These are phyloP conservation scores for Pholiota molesta DNA, from an alignment of 768 basidiomycete genomes.

Conservation along the genomic window DNA sequence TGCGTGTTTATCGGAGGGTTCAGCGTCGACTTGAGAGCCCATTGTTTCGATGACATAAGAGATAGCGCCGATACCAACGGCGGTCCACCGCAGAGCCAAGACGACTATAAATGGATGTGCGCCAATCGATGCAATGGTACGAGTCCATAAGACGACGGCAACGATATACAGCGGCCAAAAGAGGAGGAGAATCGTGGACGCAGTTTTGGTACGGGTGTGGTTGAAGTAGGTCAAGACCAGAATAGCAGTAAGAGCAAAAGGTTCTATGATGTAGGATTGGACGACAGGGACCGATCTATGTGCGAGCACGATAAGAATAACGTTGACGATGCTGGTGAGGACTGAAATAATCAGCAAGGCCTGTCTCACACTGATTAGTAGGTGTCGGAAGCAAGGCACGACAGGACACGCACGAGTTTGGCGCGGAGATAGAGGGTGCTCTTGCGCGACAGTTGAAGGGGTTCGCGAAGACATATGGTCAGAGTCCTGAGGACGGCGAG, in stretches of 20 bases:
- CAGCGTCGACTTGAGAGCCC: constrained; percentile 60
- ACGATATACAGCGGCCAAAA: constrained; percentile 79
- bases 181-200: constrained; percentile 73
- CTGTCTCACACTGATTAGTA: constrained; percentile 34
- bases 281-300: constrained; percentile 44
- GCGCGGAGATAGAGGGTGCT: constrained; percentile 53
- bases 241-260: constrained; percentile 51
- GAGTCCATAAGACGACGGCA: constrained; percentile 55
- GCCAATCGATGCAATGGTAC: constrained; percentile 49
- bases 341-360: constrained; percentile 49
- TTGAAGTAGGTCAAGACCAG: constrained; percentile 62
- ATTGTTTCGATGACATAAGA: constrained; percentile 70
- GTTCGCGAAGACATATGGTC: constrained; percentile 25
- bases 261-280: constrained; percentile 60
- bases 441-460: constrained; percentile 39
- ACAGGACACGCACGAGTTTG: constrained; percentile 64
- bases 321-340: constrained; percentile 44
- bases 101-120: constrained; percentile 36
- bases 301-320: constrained; percentile 39
- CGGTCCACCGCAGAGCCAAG: constrained; percentile 45
- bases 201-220: constrained; percentile 69
- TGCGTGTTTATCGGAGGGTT: constrained; percentile 33
- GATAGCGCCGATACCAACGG: constrained; percentile 48
- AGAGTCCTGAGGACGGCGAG: constrained; percentile 41
- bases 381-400: background rate